A percentile compares a stretch with the other conserved stretches of the same genome.
phyloP scores from a whole-genome alignment of 306 rosid species.

The Myrica gale region DNA sequence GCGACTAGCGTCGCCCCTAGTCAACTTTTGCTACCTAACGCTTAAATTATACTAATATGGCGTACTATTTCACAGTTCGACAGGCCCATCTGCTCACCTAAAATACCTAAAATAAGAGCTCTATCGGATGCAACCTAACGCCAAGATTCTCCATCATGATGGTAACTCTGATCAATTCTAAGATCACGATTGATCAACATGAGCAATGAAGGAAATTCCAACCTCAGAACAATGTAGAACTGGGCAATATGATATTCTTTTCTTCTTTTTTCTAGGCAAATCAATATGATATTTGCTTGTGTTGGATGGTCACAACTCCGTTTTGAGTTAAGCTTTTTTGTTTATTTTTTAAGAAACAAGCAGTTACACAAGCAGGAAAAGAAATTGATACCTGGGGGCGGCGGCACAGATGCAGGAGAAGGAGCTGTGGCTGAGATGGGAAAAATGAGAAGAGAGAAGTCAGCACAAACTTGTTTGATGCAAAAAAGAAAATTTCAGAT shows the following conservation, averaged over 20 bases:
- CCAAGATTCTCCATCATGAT: background rate
- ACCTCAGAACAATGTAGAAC: too few relatives aligned
- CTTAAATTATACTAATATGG: background rate
- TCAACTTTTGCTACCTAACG: background rate
- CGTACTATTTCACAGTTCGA: background rate
- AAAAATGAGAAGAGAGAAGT: background rate
- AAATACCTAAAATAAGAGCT: too few relatives aligned
- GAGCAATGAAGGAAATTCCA: background rate
- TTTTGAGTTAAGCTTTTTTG: background rate
- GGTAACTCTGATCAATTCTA: background rate
- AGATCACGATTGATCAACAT: background rate
- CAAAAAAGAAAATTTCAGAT: background rate
- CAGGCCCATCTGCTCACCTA: background rate
- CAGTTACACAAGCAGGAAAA: background rate
- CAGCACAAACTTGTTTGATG: background rate
- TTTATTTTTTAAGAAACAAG: too few relatives aligned
- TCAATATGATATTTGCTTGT: background rate
- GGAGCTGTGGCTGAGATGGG: slow-evolving; percentile 22
- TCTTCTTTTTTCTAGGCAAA: too few relatives aligned
- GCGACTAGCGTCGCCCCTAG: background rate
- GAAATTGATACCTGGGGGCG: slow-evolving; percentile 19
- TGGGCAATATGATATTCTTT: too few relatives aligned
- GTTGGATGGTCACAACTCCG: background rate
- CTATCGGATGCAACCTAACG: background rate
- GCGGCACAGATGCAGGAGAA: background rate